Evolutionary conservation across 352 stramenopile genomes (phyloP), one percentile per base, ranked within the genome.

Genomic region (Plasmopara halstedii): DNA sequence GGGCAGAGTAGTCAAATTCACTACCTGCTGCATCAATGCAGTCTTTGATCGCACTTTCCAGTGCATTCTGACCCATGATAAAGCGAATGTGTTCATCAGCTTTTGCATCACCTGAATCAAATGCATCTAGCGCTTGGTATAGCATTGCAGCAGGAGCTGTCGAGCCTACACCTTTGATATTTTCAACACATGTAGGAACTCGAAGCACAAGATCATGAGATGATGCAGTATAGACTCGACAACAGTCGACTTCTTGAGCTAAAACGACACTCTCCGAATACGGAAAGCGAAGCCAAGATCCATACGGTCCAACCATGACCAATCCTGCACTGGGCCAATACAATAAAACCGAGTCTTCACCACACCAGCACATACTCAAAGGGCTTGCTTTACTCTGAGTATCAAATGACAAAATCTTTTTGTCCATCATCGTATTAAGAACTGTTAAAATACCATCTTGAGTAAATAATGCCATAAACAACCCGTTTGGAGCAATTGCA

Each of bases 391-490:
- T 88, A 54, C 72, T 89, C 67, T 90, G 73, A 22, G 82, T 90
- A 62, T 95, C 82, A 52, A 95, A 95, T 15, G 75, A 75, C 58
- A 95, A 40, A 42, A 92, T 87, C 58, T 89, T 98, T 49, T 96
- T 97, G 72, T 97, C 88, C 59, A 98, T 96, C 46, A 85, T 94
- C n/a, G 92, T 97, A 25, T 93, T 97, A 39, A 98, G 80, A 15
- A 98, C 94, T 3, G 90, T 97, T 19, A 98, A 67, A 42, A 96
- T 86, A 6, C 88, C 91, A 41, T 95, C 81, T 47, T 95, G 84
- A 6, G 89, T 94, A 55, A 97, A 98, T 40, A 95, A 87, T n/a
- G 94, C 92, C 69, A 98, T 85, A 53, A 98, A 98, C 42, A 94
- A 75, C 27, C 93, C 93, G 60, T 97, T 97, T 2, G 92, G 92